Base-by-base conservation (phyloP, 306 rosid genomes). In the Crataegus laevigata region DNA sequence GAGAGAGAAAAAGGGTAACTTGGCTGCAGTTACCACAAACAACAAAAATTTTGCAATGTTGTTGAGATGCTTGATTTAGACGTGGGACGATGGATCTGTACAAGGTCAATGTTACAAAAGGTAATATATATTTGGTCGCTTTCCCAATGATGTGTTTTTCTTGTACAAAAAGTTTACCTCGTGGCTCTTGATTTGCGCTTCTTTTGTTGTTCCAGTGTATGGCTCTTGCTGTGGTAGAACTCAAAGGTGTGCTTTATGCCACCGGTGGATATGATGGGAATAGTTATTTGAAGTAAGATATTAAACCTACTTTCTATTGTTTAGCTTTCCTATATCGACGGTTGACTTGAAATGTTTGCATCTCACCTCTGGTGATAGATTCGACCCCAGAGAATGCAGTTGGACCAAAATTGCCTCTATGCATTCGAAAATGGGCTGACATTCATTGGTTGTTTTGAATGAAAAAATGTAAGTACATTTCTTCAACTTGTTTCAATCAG, bases 331-430 rank as follows among this genome's bases (percentile, higher is more conserved):
- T 80, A 55, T 14, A 43, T 32, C 55, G n/a, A 34, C 51, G 34
- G 61, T 50, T 73, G 38, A 63, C 68, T 13, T 40, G 47, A 60
- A 57, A 32, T 50, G 70, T 69, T 71, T 36, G 25, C 26, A 82
- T 65, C 77, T 79, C 90, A 88, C 93, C 36, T 83, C 96, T 58
- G 91, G 87, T 24, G 96, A 93, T 81, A 89, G 88, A 82, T 93
- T 93, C 75, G 98, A 93, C 79, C 89, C 91, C 43, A 85, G 97
- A 79, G 96, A 91, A 71, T 93, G 89, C 80, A 81, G 89, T 64
- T 91, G 98, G 98, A 82, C 77, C 30, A 88, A 73, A 85, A 80
- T 81, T 57, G 74, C 88, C 9, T 51, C 45, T 78, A 88, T 91
- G 97, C 82, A 81, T 22, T 68, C 66, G 26, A 75, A 64, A 42